Evolutionary conservation across 768 basidiomycete genomes (phyloP).

Genomic region (Chiua virens): DNA sequence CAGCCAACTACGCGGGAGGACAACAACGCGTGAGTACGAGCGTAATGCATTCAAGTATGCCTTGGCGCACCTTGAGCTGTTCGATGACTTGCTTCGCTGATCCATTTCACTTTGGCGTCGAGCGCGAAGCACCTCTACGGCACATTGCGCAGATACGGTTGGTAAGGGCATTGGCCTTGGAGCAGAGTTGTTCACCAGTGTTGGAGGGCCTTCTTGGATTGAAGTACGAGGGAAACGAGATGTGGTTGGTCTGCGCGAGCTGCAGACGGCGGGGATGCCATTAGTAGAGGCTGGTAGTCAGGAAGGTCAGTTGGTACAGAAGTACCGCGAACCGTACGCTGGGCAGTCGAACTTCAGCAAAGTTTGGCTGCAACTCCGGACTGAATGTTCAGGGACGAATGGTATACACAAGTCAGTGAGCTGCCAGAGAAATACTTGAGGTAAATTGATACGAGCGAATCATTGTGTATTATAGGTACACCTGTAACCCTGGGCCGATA

Average conservation of each 20-base stretch:
- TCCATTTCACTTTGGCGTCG: constrained; percentile 80
- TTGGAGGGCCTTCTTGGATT: constrained; percentile 82
- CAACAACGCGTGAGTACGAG: neutral
- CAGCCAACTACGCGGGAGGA: constrained; percentile 62
- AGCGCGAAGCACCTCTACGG: constrained; percentile 73
- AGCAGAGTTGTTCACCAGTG: constrained; percentile 76
- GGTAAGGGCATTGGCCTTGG: constrained; percentile 61
- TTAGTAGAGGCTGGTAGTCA: neutral
- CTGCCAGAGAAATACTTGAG: too few species aligned
- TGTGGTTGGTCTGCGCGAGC: constrained; percentile 48
- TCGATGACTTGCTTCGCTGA: constrained; percentile 70
- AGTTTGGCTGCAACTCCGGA: too few species aligned
- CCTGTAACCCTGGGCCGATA: too few species aligned
- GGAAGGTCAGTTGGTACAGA: too few species aligned
- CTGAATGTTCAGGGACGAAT: too few species aligned
- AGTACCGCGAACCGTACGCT: too few species aligned
- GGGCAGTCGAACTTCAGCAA: too few species aligned
- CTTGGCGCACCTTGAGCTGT: constrained; percentile 64
- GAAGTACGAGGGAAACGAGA: constrained; percentile 72
- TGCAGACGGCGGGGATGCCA: constrained; percentile 20
- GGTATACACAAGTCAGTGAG: too few species aligned
- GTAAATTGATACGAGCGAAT: too few species aligned
- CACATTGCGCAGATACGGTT: constrained; percentile 61
- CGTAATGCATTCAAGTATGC: neutral
- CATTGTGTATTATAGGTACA: too few species aligned